Percentiles rank a stretch among this genome's conserved stretches.
phyloP scores from a whole-genome alignment of 169 alveolate species.

The Cryptosporidium meleagridis region DNA sequence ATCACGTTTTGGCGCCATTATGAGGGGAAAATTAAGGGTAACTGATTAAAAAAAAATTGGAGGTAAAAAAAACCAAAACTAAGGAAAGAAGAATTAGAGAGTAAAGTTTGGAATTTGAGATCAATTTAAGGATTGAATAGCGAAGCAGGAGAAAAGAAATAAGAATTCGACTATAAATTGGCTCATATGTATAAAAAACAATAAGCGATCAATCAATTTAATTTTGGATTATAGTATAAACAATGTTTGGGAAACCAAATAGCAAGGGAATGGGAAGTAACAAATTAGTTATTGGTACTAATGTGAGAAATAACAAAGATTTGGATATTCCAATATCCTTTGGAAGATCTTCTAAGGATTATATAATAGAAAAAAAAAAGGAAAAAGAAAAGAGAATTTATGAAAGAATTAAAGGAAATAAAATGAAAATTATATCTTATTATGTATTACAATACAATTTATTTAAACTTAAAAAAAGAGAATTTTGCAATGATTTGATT shows the following conservation, averaged over 20 bases:
- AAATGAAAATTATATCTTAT: slow-evolving; percentile 11
- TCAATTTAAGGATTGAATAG: no score
- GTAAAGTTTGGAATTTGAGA: no score
- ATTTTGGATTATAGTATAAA: background rate
- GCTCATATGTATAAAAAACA: no score
- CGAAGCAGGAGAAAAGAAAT: background rate
- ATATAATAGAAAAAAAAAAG: background rate
- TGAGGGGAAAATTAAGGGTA: background rate
- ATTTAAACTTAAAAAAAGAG: background rate
- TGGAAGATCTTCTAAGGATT: slow-evolving; percentile 30
- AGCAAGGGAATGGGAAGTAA: background rate
- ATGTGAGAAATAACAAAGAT: slow-evolving; percentile 3
- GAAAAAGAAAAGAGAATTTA: slow-evolving; percentile 47
- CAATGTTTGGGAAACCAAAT: slow-evolving; percentile 48
- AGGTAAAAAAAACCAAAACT: no score
- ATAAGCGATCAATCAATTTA: background rate
- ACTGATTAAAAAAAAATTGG: background rate
- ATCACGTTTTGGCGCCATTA: background rate
- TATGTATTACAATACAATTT: background rate
- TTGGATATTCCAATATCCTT: slow-evolving; percentile 33
- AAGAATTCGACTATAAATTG: background rate
- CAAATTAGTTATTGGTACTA: background rate
- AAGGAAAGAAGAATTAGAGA: background rate
- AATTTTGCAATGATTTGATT: background rate
- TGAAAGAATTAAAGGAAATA: slow-evolving; percentile 1